Conservation (phyloP, 2,329 filamentous ascomycete genomes). For the Colletotrichum sp. region DNA sequence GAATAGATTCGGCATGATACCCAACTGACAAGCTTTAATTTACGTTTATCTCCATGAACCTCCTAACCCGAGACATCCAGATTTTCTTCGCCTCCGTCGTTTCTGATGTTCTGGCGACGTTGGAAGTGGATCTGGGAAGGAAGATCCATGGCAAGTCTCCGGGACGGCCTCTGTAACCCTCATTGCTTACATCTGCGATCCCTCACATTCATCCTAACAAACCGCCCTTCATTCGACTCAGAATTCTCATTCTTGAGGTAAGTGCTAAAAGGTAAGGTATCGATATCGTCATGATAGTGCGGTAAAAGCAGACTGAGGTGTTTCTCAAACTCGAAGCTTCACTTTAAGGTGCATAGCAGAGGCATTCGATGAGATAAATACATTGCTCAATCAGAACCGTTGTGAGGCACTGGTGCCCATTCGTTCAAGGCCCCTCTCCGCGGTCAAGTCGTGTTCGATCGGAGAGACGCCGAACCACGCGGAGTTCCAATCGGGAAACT, state of each 20-base stretch:
- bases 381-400: not conserved
- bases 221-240: not conserved
- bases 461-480: not conserved
- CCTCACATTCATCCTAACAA: not conserved
- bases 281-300: accelerated
- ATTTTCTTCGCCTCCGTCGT: not conserved
- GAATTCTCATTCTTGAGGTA: not conserved
- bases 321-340: not conserved
- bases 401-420: not conserved
- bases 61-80: accelerated
- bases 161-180: not conserved
- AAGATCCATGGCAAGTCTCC: accelerated
- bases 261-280: not conserved
- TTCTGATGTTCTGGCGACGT: not conserved
- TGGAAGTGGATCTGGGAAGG: not conserved
- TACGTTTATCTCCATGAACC: not conserved
- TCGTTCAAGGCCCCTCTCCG: not conserved
- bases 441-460: not conserved
- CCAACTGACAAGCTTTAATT: not conserved
- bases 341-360: not conserved
- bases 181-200: not conserved
- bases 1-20: not conserved
- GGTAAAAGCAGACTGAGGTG: not conserved
- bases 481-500: not conserved
- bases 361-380: not conserved